Base-by-base conservation (phyloP, 2,329 filamentous ascomycete genomes). In the Boeremia lycopersici region DNA sequence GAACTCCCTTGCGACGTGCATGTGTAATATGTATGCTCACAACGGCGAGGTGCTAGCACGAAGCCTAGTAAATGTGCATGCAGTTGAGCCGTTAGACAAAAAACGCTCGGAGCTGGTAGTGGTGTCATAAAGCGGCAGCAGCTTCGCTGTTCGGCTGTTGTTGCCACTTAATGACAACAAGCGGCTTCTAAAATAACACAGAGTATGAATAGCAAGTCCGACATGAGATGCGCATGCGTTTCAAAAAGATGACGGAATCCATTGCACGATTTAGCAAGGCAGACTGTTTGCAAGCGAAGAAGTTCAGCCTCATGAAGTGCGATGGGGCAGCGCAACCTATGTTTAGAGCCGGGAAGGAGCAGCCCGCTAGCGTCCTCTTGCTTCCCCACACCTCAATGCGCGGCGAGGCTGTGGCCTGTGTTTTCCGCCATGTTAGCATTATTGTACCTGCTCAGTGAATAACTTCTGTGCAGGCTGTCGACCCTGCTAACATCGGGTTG, bases 281-380 rank as follows among this genome's bases (percentile, higher is more conserved):
- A 52, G 48, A 52, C 10, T 56, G 15, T 31, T 35, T 36, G 25
- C 28, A 33, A 42, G 26, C 19, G 42, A 19, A 11, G 34, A 29
- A 40, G 28, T 52, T 38, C 44, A 56, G 48, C 43, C 43, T 48
- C 43, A 56, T 39, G 46, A 9, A 28, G 31, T 19, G 13, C 23
- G 2, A 15, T 17, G 38, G 41, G 9, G 28, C 36, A 26, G 23
- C 11, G 26, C 26, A 28, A 40, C 30, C 53, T 52, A 56, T 52
- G 52, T 55, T 56, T 56, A 56, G 53, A 23, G 45, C 26, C 53
- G 48, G 53, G 48, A 56, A 45, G 48, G 48, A 56, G 39, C 36
- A 54, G 34, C 45, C 45, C 51, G 41, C 52, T 55, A 55, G 46
- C 36, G 52, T 55, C n/a, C 35, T 30, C 44, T 42, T 23, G 34